phyloP scores from a whole-genome alignment of 495 filamentous ascomycete species.

The Tuber borchii region DNA sequence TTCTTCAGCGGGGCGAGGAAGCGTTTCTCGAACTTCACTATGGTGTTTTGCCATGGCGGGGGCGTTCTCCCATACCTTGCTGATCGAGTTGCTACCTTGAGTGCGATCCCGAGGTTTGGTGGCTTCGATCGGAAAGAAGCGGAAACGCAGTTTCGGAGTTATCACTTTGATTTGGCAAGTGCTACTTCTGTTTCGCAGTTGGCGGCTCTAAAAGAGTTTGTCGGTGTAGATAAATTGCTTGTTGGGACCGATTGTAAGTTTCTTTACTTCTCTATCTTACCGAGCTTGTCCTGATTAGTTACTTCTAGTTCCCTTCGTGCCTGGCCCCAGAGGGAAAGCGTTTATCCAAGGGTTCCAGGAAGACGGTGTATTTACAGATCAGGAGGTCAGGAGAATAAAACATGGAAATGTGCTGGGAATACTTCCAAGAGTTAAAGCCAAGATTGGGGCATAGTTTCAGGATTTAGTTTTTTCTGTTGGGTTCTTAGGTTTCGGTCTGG shows the following conservation, averaged over 20 bases:
- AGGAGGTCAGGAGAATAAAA: not conserved
- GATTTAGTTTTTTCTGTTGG: not conserved
- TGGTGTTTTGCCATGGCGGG: constrained; percentile 50
- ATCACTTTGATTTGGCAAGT: constrained; percentile 19
- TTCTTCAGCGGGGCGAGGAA: constrained; percentile 48
- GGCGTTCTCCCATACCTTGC: constrained; percentile 48
- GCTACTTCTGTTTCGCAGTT: constrained; percentile 9
- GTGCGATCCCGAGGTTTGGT: constrained; percentile 21
- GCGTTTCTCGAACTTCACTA: constrained; percentile 46
- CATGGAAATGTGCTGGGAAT: not conserved
- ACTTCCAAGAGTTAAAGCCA: not conserved
- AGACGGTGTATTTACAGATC: not conserved
- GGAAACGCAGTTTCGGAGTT: constrained; percentile 12
- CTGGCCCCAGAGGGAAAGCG: not conserved
- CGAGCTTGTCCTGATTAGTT: not conserved
- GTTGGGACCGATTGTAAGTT: constrained; percentile 18
- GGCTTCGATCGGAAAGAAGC: constrained; percentile 12
- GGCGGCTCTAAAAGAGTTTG: constrained; percentile 13
- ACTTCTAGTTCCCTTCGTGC: not conserved
- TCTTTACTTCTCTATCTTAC: not conserved
- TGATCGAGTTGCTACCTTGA: constrained; percentile 45
- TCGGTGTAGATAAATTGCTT: constrained; percentile 4
- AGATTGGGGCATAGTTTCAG: not conserved
- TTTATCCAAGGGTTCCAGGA: not conserved
- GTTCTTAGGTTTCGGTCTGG: not conserved